A percentile compares a stretch with the other conserved stretches of the same genome.
Evolutionary conservation across 208 protist genomes (phyloP).

Genomic region (Chromosphaera perkinsii): DNA sequence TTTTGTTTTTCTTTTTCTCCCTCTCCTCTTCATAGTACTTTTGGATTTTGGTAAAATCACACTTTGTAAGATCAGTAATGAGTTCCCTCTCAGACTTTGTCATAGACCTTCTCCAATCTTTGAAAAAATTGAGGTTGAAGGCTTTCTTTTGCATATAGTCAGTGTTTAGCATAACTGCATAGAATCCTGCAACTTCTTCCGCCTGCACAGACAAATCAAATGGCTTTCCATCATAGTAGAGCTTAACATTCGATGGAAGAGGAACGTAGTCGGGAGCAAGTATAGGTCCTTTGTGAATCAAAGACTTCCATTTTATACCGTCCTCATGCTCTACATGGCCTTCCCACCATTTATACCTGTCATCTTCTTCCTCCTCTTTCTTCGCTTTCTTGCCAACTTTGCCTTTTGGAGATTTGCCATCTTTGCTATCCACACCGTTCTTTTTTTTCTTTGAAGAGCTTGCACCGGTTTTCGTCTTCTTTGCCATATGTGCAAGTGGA

Average conservation of each 20-base stretch:
- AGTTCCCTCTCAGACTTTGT: slow-evolving; percentile 54
- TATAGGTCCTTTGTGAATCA: slow-evolving; percentile 90
- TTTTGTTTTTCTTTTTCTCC: too few species aligned
- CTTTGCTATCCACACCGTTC: background rate
- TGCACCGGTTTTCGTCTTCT: background rate
- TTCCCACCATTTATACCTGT: slow-evolving; percentile 16
- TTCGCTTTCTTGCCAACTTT: background rate
- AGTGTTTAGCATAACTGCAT: slow-evolving; percentile 73
- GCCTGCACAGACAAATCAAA: background rate
- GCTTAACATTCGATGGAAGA: slow-evolving; percentile 76
- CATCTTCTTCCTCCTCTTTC: background rate
- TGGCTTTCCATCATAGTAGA: slow-evolving; percentile 81
- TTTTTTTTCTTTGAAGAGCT: background rate
- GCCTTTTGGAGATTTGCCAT: too few species aligned
- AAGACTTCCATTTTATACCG: slow-evolving; percentile 76
- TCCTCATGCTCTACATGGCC: background rate
- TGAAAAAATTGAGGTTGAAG: slow-evolving; percentile 96
- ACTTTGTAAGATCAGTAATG: slow-evolving; percentile 84
- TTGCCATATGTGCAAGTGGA: background rate
- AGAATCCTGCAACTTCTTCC: slow-evolving; percentile 98
- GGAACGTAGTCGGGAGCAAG: slow-evolving; percentile 91
- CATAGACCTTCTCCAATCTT: slow-evolving; percentile 69
- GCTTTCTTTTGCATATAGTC: slow-evolving; percentile 86
- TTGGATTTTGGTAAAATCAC: slow-evolving; percentile 92
- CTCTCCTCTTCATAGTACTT: slow-evolving; percentile 70